These are phyloP conservation scores for Neonectria sp. DNA, from an alignment of 2,329 filamentous ascomycete genomes.

Conservation along the genomic window DNA sequence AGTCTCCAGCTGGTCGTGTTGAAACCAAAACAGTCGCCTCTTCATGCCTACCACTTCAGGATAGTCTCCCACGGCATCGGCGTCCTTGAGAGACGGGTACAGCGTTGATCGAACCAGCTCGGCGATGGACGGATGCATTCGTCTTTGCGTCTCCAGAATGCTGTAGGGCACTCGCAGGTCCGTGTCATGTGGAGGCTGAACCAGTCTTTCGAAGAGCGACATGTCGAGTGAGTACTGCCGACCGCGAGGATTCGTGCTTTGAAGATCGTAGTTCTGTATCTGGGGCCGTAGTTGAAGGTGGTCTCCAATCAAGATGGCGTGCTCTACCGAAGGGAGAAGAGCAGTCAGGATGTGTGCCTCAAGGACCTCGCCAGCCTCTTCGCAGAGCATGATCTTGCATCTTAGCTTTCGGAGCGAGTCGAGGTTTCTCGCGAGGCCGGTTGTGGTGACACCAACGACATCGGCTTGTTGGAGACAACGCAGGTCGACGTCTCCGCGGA, in stretches of 20 bases:
- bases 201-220: conserved; percentile 59
- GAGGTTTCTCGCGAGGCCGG: conserved; percentile 68
- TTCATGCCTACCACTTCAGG: conserved; percentile 69
- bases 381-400: conserved; percentile 73
- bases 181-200: conserved; percentile 23
- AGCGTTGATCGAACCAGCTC: conserved; percentile 69
- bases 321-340: conserved; percentile 71
- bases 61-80: conserved; percentile 53
- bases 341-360: conserved; percentile 75
- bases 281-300: conserved; percentile 73
- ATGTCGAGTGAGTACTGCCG: conserved; percentile 35
- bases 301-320: conserved; percentile 75
- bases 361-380: conserved; percentile 79
- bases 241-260: conserved; percentile 52
- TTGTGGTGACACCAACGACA: conserved; percentile 73
- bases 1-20: conserved; percentile 68
- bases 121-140: conserved; percentile 77
- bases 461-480: conserved; percentile 57
- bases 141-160: conserved; percentile 70
- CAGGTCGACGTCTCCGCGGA: conserved; percentile 52
- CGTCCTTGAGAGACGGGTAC: conserved; percentile 71
- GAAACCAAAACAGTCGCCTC: conserved; percentile 71
- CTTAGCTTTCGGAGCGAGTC: conserved; percentile 63
- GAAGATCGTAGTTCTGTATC: conserved; percentile 63
- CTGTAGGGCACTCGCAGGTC: conserved; percentile 39